Evolutionary conservation across 2,329 filamentous ascomycete genomes (phyloP).

Genomic region (Dryadomyces quercus-mongolicae): DNA sequence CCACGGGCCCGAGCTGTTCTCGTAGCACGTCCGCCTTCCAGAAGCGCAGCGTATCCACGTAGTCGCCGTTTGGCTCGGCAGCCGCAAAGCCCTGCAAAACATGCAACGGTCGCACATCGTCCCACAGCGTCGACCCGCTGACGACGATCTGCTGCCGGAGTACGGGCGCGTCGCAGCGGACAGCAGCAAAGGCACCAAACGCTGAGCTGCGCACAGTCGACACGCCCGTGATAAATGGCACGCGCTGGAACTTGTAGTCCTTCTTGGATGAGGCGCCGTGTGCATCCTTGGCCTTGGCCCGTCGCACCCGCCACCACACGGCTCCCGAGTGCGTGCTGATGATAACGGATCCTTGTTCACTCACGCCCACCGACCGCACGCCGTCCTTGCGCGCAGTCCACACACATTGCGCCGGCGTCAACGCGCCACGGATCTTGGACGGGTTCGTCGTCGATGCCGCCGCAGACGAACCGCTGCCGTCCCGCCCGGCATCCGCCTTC

Average conservation of each 20-base stretch:
- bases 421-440: conserved; percentile 71
- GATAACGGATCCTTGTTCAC: conserved; percentile 89
- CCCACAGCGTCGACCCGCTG: conserved; percentile 56
- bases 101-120: conserved; percentile 58
- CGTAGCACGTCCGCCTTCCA: conserved; percentile 31
- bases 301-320: conserved; percentile 80
- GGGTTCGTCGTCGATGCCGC: conserved; percentile 78
- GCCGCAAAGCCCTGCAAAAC: conserved; percentile 51
- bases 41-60: conserved; percentile 23
- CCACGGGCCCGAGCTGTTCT: conserved; percentile 37
- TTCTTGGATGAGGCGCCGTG: conserved; percentile 47
- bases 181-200: conserved; percentile 79
- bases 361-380: conserved; percentile 74
- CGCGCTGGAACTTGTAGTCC: conserved; percentile 89
- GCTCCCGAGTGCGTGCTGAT: conserved; percentile 86
- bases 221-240: conserved; percentile 78
- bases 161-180: conserved; percentile 74
- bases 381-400: conserved; percentile 86
- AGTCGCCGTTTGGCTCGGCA: conserved; percentile 18
- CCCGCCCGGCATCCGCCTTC: conserved; percentile 17
- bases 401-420: conserved; percentile 67
- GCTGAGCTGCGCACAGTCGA: conserved; percentile 75
- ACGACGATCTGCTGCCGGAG: conserved; percentile 60
- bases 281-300: conserved; percentile 66
- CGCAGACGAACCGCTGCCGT: conserved; percentile 32